Evolutionary conservation across 257 asterid genomes (phyloP).

Genomic region (Solanum ossicruentum): DNA sequence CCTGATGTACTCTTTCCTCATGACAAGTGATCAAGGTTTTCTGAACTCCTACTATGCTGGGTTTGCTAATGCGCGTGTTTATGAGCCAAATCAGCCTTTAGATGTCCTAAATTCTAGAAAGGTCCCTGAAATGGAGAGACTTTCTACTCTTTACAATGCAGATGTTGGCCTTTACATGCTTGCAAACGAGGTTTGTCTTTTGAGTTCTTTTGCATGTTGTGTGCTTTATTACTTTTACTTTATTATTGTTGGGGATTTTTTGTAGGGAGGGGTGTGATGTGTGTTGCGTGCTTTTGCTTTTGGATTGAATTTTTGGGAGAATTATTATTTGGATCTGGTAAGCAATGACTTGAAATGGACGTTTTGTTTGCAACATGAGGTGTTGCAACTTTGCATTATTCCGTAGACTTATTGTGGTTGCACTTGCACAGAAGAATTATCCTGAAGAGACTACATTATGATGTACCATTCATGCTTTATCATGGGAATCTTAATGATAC

Average conservation of each 20-base stretch:
- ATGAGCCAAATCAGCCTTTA: conserved; percentile 55
- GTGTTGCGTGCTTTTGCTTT: neutral
- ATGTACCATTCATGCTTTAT: neutral
- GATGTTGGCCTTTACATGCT: conserved; percentile 99
- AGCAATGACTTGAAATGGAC: neutral
- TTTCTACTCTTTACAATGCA: conserved; percentile 90
- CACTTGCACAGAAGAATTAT: neutral
- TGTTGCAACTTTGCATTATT: neutral
- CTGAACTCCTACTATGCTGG: conserved; percentile 81
- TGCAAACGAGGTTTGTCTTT: conserved; percentile 72
- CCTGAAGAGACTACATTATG: neutral
- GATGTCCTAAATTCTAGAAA: conserved; percentile 76
- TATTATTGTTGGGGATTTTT: neutral
- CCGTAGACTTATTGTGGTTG: neutral
- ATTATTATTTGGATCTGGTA: neutral
- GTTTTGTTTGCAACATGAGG: neutral
- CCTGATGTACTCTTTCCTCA: conserved; percentile 1
- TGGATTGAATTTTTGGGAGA: neutral
- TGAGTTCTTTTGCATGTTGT: neutral
- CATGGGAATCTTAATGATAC: neutral
- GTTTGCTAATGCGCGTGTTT: conserved; percentile 84
- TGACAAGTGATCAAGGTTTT: conserved; percentile 95
- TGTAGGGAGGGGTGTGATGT: neutral
- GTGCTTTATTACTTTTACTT: neutral
- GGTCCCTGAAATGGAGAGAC: conserved; percentile 88